Evolutionary conservation across 345 rosid genomes (phyloP).

Genomic region (Streptanthus diversifolius): DNA sequence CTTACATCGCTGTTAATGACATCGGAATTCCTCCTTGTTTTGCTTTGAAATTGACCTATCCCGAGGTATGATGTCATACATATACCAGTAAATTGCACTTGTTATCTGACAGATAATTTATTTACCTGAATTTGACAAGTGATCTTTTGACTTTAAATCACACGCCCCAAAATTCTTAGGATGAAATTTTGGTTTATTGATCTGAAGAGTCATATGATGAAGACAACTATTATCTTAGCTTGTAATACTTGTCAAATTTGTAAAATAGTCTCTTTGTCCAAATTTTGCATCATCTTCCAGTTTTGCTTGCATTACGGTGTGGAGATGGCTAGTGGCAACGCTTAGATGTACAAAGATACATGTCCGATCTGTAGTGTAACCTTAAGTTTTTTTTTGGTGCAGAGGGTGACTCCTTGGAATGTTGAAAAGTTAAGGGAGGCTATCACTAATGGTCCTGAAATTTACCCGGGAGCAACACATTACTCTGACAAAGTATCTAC

Average conservation of each 20-base stretch:
- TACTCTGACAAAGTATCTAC: constrained; percentile 67
- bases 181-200: constrained; percentile 1
- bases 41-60: constrained; percentile 81
- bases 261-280: background rate
- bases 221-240: background rate
- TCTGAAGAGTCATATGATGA: background rate
- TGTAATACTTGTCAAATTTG: background rate
- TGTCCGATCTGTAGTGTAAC: constrained; percentile 5
- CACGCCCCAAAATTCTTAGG: background rate
- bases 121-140: background rate
- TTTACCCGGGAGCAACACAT: constrained; percentile 91
- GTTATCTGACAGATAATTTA: background rate
- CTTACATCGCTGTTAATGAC: constrained; percentile 91
- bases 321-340: constrained; percentile 4
- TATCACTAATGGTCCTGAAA: constrained; percentile 76
- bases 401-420: constrained; percentile 97
- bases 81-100: background rate
- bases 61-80: constrained; percentile 59
- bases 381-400: constrained; percentile 22
- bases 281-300: background rate
- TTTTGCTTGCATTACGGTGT: background rate
- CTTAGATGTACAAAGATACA: background rate
- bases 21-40: constrained; percentile 96
- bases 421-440: constrained; percentile 62
- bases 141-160: background rate